Evolutionary conservation across 2,329 filamentous ascomycete genomes (phyloP).

Genomic region (Elsinoe arachidis): DNA sequence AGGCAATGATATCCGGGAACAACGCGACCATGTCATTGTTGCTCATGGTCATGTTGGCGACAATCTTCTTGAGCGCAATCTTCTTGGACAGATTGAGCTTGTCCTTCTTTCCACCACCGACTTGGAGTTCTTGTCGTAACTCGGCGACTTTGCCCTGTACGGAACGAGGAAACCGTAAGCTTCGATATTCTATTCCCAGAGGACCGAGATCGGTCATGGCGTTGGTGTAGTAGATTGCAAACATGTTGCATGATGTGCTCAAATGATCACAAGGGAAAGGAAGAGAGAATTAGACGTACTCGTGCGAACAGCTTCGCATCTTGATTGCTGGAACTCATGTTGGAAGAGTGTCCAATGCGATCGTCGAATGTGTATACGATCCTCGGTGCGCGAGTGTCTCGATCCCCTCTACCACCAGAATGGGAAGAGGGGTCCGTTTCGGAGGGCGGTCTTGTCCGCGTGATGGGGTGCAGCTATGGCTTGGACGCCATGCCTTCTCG

Average conservation of each 20-base stretch:
- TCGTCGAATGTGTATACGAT: conserved; percentile 10
- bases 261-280: background rate
- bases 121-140: conserved; percentile 73
- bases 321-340: conserved; percentile 63
- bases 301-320: conserved; percentile 99
- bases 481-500: background rate
- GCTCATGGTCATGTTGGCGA: conserved; percentile 99
- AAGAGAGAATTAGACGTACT: conserved; percentile 49
- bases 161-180: conserved; percentile 41
- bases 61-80: conserved; percentile 97
- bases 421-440: conserved; percentile 12
- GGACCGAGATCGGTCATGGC: conserved; percentile 27
- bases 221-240: conserved; percentile 29
- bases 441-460: conserved; percentile 8
- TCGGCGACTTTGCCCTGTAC: conserved; percentile 97
- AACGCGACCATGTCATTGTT: conserved; percentile 99
- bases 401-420: conserved; percentile 9
- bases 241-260: conserved; percentile 24
- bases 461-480: conserved; percentile 9
- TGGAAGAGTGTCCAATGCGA: conserved; percentile 23
- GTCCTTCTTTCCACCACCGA: conserved; percentile 87
- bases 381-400: conserved; percentile 1
- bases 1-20: conserved; percentile 88
- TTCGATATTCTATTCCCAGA: conserved; percentile 16
- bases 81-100: conserved; percentile 94